Evolutionary conservation across 345 rosid genomes (phyloP), one percentile per base, ranked within the genome.

Genomic region (Eucalyptus erythrocorys): DNA sequence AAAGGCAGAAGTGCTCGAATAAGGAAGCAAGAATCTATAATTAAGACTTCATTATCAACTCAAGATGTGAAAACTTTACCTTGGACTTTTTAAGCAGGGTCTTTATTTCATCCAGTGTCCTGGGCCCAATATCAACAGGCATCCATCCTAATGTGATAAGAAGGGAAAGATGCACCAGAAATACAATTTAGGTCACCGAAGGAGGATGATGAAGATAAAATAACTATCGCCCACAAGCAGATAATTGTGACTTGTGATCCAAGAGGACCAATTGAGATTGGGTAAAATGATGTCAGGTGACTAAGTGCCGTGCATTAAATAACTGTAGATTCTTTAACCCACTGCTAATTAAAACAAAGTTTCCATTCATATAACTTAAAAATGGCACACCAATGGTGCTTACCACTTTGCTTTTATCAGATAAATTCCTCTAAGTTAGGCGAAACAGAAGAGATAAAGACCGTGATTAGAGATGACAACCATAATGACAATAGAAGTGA

Each of bases 51-150:
- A 40, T 76, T 76, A 76, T 76, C 47, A 76, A 76, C 11, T 76
- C 14, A 76, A 76, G 48, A 48, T 61, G 59, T 68, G 57, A 86
- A 88, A 42, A 40, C 53, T 85, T 87, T 92, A 94, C 97, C 97
- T 95, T 92, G 90, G 94, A 94, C 87, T 89, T 92, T 81, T 84
- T 87, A 59, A 95, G 92, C 71, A 93, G 86, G 89, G 93, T 89
- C 40, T 89, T 87, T 87, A 95, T 91, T 90, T 93, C 94, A 47
- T 94, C 90, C 89, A 93, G 68, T 82, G 96, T 91, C 48, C 86
- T 88, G 57, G 96, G 96, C 80, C 96, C 97, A 88, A 94, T 89
- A 92, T 94, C 97, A 89, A 94, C 92, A 42, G 96, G 96, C 53
- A 86, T 89, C 95, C 94, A 94, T 91, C 96, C 96, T 95, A 92